Base-by-base conservation (phyloP, 176 grass and related monocot genomes). In the Carex littledalei region DNA sequence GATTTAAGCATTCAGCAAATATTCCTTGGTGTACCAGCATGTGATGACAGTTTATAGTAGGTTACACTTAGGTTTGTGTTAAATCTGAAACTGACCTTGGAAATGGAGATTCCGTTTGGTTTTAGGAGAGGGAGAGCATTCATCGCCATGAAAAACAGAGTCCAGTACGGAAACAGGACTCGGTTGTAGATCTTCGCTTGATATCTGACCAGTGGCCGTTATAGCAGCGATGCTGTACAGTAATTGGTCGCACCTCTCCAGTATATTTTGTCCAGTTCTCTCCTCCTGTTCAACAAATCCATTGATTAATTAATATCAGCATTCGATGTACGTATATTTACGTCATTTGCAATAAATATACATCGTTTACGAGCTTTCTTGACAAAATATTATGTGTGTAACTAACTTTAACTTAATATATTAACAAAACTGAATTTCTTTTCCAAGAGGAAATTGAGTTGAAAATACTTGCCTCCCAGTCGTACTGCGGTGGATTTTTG, bases 111-210 rank as follows among this genome's bases (percentile, higher is more conserved):
- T 88, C 5, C 81, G 81, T 83, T 83, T 69, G 9, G 87, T 85
- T 3, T 74, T 79, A 8, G 87, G 92, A 9, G 91, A 89, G 66
- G 90, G 93, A 59, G 93, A 94, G 88, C 85, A 81, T 90, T 91
- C 97, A 69, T 92, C 97, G 9, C 90, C 91, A 24, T 95, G 93
- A 70, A 90, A 96, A 0, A 84, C 59, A 68, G 97, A 88, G 81
- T 99, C 88, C 2, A 99, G 93, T 39, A 99, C 97, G 2, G 97
- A 99, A 60, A 99, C 97, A 2, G 97, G 97, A 72, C 93, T 96
- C 7, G 97, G 97, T 72, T 96, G 97, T 49, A 84, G 81, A 69
- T 95, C 91, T 50, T 83, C 81, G 61, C 81, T 41, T 10, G 81
- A 64, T 24, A 81, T 86, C 10, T 90, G 85, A 75, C 84, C 87